These are phyloP conservation scores for Oropetium thomaeum DNA, from an alignment of 176 grass and related monocot species.

Conservation along the genomic window DNA sequence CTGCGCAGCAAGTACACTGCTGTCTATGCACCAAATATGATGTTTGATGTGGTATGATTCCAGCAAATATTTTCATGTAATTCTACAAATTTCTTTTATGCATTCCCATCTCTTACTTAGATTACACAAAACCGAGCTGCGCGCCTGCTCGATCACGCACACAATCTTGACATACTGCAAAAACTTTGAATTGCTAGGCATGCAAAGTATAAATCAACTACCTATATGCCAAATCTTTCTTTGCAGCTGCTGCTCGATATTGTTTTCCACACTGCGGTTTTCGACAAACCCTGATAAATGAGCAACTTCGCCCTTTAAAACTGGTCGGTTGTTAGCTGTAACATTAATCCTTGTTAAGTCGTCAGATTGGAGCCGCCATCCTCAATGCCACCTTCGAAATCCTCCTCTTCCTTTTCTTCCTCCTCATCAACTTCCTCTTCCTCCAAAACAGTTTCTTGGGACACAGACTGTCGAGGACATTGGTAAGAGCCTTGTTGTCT, in stretches of 20 bases:
- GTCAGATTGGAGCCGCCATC: conserved; percentile 33
- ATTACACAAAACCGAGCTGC: neutral
- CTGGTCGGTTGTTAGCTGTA: neutral
- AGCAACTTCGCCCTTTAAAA: conserved; percentile 15
- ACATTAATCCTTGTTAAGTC: conserved; percentile 21
- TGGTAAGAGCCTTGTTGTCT: conserved; percentile 54
- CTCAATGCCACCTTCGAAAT: conserved; percentile 34
- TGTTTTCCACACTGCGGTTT: neutral
- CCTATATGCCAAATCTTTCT: conserved; percentile 18
- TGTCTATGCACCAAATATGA: no score
- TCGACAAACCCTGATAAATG: neutral
- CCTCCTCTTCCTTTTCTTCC: conserved; percentile 6
- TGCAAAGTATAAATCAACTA: conserved; percentile 23
- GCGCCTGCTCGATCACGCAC: neutral
- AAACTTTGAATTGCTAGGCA: neutral
- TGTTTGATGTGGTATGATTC: neutral
- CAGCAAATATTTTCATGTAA: neutral
- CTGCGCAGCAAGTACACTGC: no score
- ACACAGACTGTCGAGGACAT: conserved; percentile 20
- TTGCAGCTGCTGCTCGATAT: neutral
- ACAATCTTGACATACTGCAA: neutral
- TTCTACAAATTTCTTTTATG: neutral
- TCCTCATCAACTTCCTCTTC: conserved; percentile 25
- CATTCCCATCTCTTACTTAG: neutral
- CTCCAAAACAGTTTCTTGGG: conserved; percentile 29